These are phyloP conservation scores for Dendryphion nanum DNA, from an alignment of 2,329 filamentous ascomycete genomes.

Conservation along the genomic window DNA sequence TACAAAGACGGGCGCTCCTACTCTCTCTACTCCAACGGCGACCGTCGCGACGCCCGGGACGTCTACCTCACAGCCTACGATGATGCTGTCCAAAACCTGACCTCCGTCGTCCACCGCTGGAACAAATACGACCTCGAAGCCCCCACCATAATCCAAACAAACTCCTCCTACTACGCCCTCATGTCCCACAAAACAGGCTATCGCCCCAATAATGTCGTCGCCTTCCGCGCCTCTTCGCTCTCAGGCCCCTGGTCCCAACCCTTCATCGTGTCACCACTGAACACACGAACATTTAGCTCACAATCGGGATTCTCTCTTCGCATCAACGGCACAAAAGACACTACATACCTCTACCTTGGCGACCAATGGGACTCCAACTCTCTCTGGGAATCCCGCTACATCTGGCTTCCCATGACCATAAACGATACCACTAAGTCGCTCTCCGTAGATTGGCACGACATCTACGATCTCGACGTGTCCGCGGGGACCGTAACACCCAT, in stretches of 20 bases:
- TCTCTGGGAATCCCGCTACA: slow-evolving; percentile 57
- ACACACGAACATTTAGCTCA: slow-evolving; percentile 54
- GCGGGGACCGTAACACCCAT: slow-evolving; percentile 43
- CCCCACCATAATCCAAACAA: slow-evolving; percentile 60
- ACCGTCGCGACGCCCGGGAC: slow-evolving; percentile 54
- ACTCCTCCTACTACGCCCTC: slow-evolving; percentile 58
- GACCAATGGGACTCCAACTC: slow-evolving; percentile 57
- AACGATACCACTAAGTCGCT: slow-evolving; percentile 54
- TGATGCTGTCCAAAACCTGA: slow-evolving; percentile 51
- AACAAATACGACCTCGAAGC: slow-evolving; percentile 62
- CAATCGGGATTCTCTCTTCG: slow-evolving; percentile 52
- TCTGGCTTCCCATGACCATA: slow-evolving; percentile 56
- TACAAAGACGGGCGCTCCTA: slow-evolving; percentile 58
- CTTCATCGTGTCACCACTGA: slow-evolving; percentile 51
- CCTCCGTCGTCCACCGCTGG: slow-evolving; percentile 55
- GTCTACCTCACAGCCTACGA: slow-evolving; percentile 59
- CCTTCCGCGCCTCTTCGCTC: slow-evolving; percentile 53
- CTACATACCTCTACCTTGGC: slow-evolving; percentile 53
- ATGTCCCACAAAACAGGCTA: slow-evolving; percentile 66
- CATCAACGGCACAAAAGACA: slow-evolving; percentile 50
- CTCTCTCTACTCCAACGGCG: slow-evolving; percentile 60
- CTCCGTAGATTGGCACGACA: slow-evolving; percentile 53
- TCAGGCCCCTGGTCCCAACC: slow-evolving; percentile 56
- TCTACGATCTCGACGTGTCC: slow-evolving; percentile 55
- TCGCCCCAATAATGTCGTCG: slow-evolving; percentile 60